Conservation (phyloP, 78 protist genomes). For the Corallochytrium limacisporum region DNA sequence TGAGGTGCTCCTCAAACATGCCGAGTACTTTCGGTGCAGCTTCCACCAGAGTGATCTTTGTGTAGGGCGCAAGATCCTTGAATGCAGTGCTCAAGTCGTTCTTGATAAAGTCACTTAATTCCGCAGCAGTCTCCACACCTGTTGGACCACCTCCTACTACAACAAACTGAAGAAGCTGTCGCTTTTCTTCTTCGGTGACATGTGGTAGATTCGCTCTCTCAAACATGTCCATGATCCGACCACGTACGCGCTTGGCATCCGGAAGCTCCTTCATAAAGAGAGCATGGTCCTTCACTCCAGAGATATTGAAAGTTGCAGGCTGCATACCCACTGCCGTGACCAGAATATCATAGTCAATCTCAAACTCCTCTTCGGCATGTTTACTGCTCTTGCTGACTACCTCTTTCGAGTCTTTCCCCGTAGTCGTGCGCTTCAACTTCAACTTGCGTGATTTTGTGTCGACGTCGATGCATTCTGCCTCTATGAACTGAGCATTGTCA, state of each 20-base stretch:
- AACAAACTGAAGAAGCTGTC: slow-evolving; percentile 19
- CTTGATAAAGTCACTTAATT: slow-evolving; percentile 48
- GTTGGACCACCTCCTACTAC: slow-evolving; percentile 82
- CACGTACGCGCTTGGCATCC: slow-evolving; percentile 18
- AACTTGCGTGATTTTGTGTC: neutral
- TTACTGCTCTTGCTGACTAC: neutral
- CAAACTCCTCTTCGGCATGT: slow-evolving; percentile 16
- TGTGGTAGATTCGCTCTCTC: slow-evolving; percentile 32
- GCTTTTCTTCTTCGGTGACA: neutral
- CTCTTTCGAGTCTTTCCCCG: neutral
- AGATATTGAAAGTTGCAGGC: slow-evolving; percentile 41
- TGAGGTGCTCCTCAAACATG: neutral
- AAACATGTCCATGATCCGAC: slow-evolving; percentile 19
- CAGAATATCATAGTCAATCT: slow-evolving; percentile 44
- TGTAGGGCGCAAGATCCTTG: neutral
- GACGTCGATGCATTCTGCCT: slow-evolving; percentile 28
- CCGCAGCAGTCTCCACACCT: slow-evolving; percentile 49
- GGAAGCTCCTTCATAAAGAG: slow-evolving; percentile 36
- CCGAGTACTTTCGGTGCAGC: slow-evolving; percentile 1
- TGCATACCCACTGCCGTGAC: slow-evolving; percentile 58
- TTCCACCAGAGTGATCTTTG: slow-evolving; percentile 6
- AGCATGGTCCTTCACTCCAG: slow-evolving; percentile 60
- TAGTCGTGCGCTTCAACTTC: neutral
- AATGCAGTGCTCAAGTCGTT: slow-evolving; percentile 3
- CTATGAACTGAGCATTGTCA: neutral